Evolutionary conservation across 805 yeast genomes (phyloP).

Genomic region (Lachancea thermotolerans): DNA sequence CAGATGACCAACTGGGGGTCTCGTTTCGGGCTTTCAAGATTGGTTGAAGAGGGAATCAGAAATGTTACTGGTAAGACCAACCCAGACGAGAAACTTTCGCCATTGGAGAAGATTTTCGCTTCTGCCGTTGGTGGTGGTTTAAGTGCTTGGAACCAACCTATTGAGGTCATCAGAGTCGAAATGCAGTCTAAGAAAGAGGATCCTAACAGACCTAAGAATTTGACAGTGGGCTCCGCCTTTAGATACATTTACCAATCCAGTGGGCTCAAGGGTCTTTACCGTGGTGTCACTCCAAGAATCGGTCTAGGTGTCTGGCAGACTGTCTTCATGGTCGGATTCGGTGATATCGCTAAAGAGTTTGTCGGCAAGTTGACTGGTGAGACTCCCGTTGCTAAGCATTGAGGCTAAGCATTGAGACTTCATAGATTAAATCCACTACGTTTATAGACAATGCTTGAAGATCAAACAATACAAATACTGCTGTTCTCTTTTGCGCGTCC

Average conservation of each 20-base stretch:
- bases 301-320: conserved; percentile 98
- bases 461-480: neutral
- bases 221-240: conserved; percentile 69
- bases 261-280: conserved; percentile 85
- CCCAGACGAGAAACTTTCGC: conserved; percentile 52
- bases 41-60: conserved; percentile 82
- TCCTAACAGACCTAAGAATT: conserved; percentile 91
- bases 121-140: conserved; percentile 95
- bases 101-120: conserved; percentile 76
- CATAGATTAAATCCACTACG: neutral
- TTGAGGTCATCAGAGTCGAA: conserved; percentile 95
- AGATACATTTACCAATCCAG: conserved; percentile 75
- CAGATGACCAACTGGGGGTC: conserved; percentile 99
- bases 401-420: conserved; percentile 17
- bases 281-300: conserved; percentile 96
- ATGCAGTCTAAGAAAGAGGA: conserved; percentile 94
- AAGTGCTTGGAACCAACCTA: conserved; percentile 98
- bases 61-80: conserved; percentile 51
- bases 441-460: conserved; percentile 1
- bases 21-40: conserved; percentile 84
- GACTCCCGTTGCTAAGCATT: conserved; percentile 39
- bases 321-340: conserved; percentile 95
- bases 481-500: no score
- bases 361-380: conserved; percentile 60
- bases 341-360: conserved; percentile 80